phyloP scores from a whole-genome alignment of 2,329 filamentous ascomycete genomes.

The Teratosphaeria nubilosa region DNA sequence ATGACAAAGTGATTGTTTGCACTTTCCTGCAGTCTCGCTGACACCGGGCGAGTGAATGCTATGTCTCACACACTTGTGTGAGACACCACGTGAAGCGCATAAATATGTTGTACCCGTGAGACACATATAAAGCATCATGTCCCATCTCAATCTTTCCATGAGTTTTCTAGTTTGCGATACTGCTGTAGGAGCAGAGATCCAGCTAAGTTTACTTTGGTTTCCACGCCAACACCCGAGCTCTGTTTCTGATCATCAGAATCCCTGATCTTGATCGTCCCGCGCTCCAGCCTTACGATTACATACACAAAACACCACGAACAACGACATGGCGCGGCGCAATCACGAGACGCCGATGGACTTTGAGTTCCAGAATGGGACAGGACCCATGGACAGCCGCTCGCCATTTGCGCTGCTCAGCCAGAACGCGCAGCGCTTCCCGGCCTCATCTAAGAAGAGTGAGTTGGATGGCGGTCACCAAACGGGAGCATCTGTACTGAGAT shows the following conservation, averaged over 20 bases:
- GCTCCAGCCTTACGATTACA: background rate
- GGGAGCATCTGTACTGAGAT: background rate
- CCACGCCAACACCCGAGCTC: background rate
- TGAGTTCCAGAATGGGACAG: constrained; percentile 39
- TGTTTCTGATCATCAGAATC: background rate
- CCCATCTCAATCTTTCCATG: background rate
- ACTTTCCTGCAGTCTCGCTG: background rate
- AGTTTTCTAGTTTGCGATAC: background rate
- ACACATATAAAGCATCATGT: background rate
- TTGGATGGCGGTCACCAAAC: background rate
- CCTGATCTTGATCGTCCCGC: background rate
- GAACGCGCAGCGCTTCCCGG: constrained; percentile 23
- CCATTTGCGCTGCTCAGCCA: constrained; percentile 34
- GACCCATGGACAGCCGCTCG: constrained; percentile 36
- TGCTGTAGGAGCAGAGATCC: background rate
- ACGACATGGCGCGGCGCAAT: constrained; percentile 7
- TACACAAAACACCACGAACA: background rate
- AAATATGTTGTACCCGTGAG: background rate
- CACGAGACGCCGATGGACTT: constrained; percentile 40
- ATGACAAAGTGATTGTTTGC: background rate
- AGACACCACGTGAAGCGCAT: background rate
- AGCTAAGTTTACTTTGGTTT: background rate
- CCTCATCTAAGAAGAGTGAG: constrained; percentile 13
- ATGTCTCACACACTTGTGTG: background rate
- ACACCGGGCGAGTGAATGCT: background rate